Percentiles rank a stretch among this genome's conserved stretches.
phyloP scores from a whole-genome alignment of 768 basidiomycete genomes.

The Tephrocybe sp. region DNA sequence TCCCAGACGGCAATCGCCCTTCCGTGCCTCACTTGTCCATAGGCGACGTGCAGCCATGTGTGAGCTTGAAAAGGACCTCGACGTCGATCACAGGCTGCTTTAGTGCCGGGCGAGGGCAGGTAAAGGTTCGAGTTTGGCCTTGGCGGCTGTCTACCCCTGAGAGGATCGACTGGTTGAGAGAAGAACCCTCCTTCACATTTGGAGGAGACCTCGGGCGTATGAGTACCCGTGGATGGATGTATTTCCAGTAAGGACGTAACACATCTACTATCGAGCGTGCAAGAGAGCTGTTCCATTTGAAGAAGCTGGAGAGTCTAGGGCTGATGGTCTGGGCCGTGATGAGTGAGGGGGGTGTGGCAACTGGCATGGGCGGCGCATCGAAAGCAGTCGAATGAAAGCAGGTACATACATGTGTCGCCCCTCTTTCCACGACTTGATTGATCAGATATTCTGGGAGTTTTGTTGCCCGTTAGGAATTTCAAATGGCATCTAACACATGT shows the following conservation, averaged over 20 bases:
- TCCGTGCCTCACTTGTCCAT: neutral
- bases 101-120: slow-evolving; percentile 2
- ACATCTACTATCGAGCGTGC: neutral
- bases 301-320: neutral
- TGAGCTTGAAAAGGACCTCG: neutral
- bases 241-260: slow-evolving; percentile 11
- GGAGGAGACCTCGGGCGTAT: slow-evolving; percentile 9
- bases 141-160: neutral
- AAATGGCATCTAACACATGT: neutral
- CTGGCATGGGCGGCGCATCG: neutral
- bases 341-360: neutral
- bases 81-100: slow-evolving; percentile 8
- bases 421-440: neutral
- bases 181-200: neutral
- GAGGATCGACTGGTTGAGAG: slow-evolving; percentile 1
- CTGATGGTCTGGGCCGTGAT: neutral
- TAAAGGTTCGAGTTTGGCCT: too few relatives aligned
- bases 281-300: slow-evolving; percentile 10
- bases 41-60: neutral
- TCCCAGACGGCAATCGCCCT: neutral
- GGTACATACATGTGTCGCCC: neutral
- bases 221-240: neutral
- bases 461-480: neutral
- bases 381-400: neutral
- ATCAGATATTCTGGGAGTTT: neutral